A percentile compares a stretch with the other conserved stretches of the same genome.
These are phyloP conservation scores for Endogone sp. DNA, from an alignment of 192 early-diverging fungal species.

Conservation along the genomic window DNA sequence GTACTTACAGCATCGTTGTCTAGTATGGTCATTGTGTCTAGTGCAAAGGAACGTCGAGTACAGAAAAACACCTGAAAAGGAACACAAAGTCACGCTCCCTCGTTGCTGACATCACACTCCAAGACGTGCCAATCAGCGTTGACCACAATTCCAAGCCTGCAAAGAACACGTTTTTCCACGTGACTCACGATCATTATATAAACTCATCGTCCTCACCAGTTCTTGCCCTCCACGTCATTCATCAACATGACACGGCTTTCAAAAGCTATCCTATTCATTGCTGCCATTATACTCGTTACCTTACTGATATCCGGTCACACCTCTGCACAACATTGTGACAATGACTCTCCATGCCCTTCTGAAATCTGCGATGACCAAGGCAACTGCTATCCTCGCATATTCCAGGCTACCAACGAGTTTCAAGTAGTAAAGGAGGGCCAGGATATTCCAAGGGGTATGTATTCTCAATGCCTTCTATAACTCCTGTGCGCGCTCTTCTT, in stretches of 20 bases:
- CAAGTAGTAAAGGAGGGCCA: constrained; percentile 55
- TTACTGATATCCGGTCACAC: not conserved
- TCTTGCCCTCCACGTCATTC: too few relatives aligned
- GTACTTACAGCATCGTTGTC: not conserved
- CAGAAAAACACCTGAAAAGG: too few relatives aligned
- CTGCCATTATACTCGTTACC: not conserved
- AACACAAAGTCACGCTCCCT: too few relatives aligned
- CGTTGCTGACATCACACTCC: too few relatives aligned
- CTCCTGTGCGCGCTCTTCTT: not conserved
- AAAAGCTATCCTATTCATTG: not conserved
- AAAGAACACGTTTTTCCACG: too few relatives aligned
- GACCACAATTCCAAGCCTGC: too few relatives aligned
- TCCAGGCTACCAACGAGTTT: constrained; percentile 55
- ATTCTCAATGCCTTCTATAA: not conserved
- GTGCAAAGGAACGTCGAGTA: too few relatives aligned
- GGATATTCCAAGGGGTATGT: constrained; percentile 46
- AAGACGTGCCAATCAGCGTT: too few relatives aligned
- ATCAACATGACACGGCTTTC: too few relatives aligned
- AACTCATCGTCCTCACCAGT: too few relatives aligned
- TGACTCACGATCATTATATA: too few relatives aligned
- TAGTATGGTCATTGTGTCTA: not conserved
- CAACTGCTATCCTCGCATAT: constrained; percentile 54
- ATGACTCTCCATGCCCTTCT: too few relatives aligned
- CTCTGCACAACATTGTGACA: not conserved
- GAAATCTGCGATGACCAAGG: constrained; percentile 36